These are phyloP conservation scores for Blastomyces emzantsi DNA, from an alignment of 2,329 filamentous ascomycete genomes.

Conservation along the genomic window DNA sequence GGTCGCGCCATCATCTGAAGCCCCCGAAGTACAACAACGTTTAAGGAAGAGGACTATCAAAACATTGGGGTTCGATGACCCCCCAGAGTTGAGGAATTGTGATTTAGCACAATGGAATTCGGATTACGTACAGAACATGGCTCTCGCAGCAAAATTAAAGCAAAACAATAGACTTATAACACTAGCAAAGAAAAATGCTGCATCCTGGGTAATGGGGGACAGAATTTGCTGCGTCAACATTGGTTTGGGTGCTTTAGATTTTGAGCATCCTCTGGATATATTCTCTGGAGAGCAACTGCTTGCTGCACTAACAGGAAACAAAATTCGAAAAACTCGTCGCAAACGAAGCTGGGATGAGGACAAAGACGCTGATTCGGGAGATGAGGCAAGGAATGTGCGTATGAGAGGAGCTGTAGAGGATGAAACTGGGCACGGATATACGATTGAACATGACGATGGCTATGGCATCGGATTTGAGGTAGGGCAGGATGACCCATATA, in stretches of 20 bases:
- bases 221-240: constrained; percentile 48
- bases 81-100: constrained; percentile 46
- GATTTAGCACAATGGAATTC: constrained; percentile 50
- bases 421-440: constrained; percentile 27
- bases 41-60: constrained; percentile 29
- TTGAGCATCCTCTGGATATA: constrained; percentile 45
- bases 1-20: constrained; percentile 12
- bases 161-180: constrained; percentile 32
- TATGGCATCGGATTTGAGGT: constrained; percentile 33
- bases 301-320: constrained; percentile 37
- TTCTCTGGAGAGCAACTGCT: constrained; percentile 52
- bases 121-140: constrained; percentile 55
- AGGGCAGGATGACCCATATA: not conserved
- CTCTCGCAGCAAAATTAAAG: constrained; percentile 38
- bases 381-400: constrained; percentile 31
- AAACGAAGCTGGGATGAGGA: constrained; percentile 25
- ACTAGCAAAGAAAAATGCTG: constrained; percentile 54
- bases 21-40: constrained; percentile 21
- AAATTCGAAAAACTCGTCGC: constrained; percentile 15
- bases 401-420: constrained; percentile 26
- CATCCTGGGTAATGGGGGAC: constrained; percentile 50
- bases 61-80: constrained; percentile 40
- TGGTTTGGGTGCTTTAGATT: constrained; percentile 35
- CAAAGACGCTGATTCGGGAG: constrained; percentile 18
- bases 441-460: constrained; percentile 21